A percentile compares a stretch with the other conserved stretches of the same genome.
phyloP scores from a whole-genome alignment of 73 alveolate species.

The Loxodes magnus region DNA sequence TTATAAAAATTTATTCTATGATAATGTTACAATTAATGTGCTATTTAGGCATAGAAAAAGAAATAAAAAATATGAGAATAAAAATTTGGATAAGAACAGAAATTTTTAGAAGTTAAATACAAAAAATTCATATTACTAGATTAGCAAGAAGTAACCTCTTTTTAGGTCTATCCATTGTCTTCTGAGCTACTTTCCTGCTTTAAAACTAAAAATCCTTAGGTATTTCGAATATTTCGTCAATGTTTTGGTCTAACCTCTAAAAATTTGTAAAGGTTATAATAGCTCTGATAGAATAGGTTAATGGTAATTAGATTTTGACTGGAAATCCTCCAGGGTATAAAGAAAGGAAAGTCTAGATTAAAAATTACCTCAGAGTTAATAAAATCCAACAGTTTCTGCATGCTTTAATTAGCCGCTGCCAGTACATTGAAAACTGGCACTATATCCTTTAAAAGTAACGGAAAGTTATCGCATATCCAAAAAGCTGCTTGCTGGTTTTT shows the following conservation, averaged over 20 bases:
- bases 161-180: conserved; percentile 8
- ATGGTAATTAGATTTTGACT: conserved; percentile 7
- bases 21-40: too few species aligned
- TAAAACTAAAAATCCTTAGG: background rate
- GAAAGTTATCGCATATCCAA: background rate
- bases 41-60: too few species aligned
- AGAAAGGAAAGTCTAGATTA: too few species aligned
- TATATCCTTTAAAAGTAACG: background rate
- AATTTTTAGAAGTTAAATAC: too few species aligned
- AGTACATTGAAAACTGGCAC: background rate
- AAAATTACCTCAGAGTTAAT: too few species aligned
- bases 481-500: conserved; percentile 7
- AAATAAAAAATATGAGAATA: too few species aligned
- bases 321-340: too few species aligned
- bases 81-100: too few species aligned
- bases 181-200: conserved; percentile 9
- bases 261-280: conserved; percentile 7
- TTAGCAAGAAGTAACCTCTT: conserved; percentile 5
- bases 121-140: conserved; percentile 5
- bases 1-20: too few species aligned
- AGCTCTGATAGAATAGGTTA: background rate
- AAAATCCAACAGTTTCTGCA: conserved; percentile 3
- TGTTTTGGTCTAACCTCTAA: background rate
- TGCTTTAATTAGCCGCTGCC: background rate
- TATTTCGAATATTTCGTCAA: background rate